These are phyloP conservation scores for Russula olivacea DNA, from an alignment of 768 basidiomycete species.

Conservation along the genomic window DNA sequence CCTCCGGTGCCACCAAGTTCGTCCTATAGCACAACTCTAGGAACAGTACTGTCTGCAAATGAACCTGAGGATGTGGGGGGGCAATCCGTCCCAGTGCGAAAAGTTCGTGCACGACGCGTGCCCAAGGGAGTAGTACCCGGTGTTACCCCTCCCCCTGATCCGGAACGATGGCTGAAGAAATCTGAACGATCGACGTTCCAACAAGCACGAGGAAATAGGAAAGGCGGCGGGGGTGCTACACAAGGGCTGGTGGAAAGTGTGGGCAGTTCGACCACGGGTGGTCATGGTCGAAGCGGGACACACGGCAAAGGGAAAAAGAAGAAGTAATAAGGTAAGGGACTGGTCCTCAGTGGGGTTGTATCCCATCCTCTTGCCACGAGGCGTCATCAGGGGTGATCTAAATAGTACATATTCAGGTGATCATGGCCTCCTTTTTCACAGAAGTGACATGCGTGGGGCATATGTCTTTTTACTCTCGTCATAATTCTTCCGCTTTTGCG, in stretches of 20 bases:
- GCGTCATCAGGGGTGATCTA: slow-evolving; percentile 23
- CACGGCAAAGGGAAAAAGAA: slow-evolving; percentile 61
- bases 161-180: slow-evolving; percentile 87
- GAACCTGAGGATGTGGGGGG: slow-evolving; percentile 29
- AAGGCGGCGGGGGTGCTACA: slow-evolving; percentile 56
- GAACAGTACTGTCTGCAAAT: slow-evolving; percentile 30
- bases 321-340: slow-evolving; percentile 38
- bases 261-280: slow-evolving; percentile 30
- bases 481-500: background rate
- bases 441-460: slow-evolving; percentile 18
- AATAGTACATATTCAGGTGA: slow-evolving; percentile 19
- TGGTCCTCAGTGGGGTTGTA: slow-evolving; percentile 7
- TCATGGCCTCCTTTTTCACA: slow-evolving; percentile 17
- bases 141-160: slow-evolving; percentile 77
- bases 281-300: slow-evolving; percentile 36
- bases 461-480: slow-evolving; percentile 14
- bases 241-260: slow-evolving; percentile 51
- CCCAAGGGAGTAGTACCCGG: slow-evolving; percentile 73
- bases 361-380: slow-evolving; percentile 14
- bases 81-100: slow-evolving; percentile 36
- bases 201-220: slow-evolving; percentile 48
- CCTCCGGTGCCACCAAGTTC: slow-evolving; percentile 46
- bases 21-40: slow-evolving; percentile 28
- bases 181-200: slow-evolving; percentile 60
- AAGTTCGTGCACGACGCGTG: slow-evolving; percentile 58